Base-by-base conservation (phyloP, 805 yeast species). In the Ogataea corticis region DNA sequence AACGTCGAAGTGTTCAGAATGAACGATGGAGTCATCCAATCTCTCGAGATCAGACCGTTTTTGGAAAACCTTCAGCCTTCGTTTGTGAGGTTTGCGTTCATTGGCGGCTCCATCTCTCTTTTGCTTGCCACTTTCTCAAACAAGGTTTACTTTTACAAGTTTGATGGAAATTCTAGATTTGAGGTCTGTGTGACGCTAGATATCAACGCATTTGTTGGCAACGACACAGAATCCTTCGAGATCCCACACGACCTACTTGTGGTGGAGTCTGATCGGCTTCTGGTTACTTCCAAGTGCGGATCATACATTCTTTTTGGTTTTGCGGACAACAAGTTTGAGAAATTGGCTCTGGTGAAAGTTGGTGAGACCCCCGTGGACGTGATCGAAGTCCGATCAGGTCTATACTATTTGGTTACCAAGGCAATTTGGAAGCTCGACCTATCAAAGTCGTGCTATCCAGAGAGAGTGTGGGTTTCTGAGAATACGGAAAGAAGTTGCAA, bases 341-440 rank as follows among this genome's bases (percentile, higher is more conserved):
- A 37, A 13, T 14, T 33, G 6, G 29, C 36, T 2, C 7, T 25
- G 3, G 32, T 51, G 3, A 49, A 45, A 16, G 21, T 59, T 3
- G 65, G 63, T 15, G 56, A 52, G 12, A 36, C 39, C 11, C 56
- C 59, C 1, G 38, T 58, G 9, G 51, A 55, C 4, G 43, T 63
- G 1, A 33, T 56, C 4, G 33, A 44, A 11, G 35, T 38, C 10
- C 23, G 25, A 7, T 33, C 34, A 2, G 14, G 25, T 1, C 19
- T 38, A 3, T 37, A 54, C 14, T 61, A 53, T 36, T 39, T 67
- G 3, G 30, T 49, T 2, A 48, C 61, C 1, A 59, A 55, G 28
- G 49, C 50, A 1, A 36, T 64, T 3, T 67, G 70, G 68, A 58
- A 51, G 28, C 30, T 67, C 2, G 59, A 60, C 42, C 29, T 54